Percentiles rank a stretch among this genome's conserved stretches.
Conservation (phyloP, 176 grass and related monocot species). For the Oropetium thomaeum region DNA sequence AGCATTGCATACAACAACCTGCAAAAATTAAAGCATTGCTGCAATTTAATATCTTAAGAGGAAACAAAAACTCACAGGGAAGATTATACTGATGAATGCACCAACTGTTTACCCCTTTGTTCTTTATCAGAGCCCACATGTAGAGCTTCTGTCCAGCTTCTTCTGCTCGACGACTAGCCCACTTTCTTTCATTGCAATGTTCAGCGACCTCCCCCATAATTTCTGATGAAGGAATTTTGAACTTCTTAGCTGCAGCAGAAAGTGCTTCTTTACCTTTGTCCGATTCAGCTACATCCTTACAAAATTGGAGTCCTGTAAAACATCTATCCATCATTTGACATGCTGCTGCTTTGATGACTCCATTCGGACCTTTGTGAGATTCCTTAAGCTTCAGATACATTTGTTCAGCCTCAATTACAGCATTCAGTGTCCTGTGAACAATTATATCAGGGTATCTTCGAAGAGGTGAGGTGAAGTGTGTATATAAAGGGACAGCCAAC, state of each 20-base stretch:
- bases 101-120: slow-evolving; percentile 61
- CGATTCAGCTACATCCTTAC: slow-evolving; percentile 66
- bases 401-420: slow-evolving; percentile 77
- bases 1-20: slow-evolving; percentile 64
- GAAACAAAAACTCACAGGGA: neutral
- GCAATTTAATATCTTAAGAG: neutral
- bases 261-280: slow-evolving; percentile 70
- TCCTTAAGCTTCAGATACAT: slow-evolving; percentile 59
- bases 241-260: slow-evolving; percentile 53
- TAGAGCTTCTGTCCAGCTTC: slow-evolving; percentile 83
- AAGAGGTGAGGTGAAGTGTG: slow-evolving; percentile 95
- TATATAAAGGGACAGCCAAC: slow-evolving; percentile 72
- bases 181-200: slow-evolving; percentile 89
- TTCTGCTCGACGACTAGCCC: slow-evolving; percentile 73
- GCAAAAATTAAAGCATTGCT: slow-evolving; percentile 31
- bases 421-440: slow-evolving; percentile 85
- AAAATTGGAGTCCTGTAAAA: slow-evolving; percentile 75
- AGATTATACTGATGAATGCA: slow-evolving; percentile 13
- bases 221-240: slow-evolving; percentile 62
- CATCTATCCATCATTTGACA: slow-evolving; percentile 37
- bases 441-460: slow-evolving; percentile 95
- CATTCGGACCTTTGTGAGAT: slow-evolving; percentile 12
- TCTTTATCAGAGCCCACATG: slow-evolving; percentile 87
- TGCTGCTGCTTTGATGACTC: slow-evolving; percentile 25
- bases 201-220: slow-evolving; percentile 61